Evolutionary conservation across 164 flowering plant genomes (phyloP), one percentile per base, ranked within the genome.

Genomic region (Saururus chinensis): DNA sequence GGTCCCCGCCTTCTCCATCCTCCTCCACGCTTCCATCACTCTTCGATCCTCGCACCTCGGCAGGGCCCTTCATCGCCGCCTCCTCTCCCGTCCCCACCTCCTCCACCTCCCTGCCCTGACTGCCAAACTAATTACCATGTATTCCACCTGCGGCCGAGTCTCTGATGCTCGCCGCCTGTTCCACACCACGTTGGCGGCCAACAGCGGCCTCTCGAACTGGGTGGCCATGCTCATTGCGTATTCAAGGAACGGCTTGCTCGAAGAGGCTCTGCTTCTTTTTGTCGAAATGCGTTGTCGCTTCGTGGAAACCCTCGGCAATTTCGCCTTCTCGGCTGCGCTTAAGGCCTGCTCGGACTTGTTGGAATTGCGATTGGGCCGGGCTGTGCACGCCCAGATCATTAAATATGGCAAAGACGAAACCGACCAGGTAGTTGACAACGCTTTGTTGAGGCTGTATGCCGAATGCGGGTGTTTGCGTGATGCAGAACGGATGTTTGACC

Each of bases 381-480:
- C 67, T 6, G 58, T 80, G 19, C 81, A 76, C 67, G 74, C 78
- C 56, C 81, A 76, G 74, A 63, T 76, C 4, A 16, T 77, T 23
- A 80, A 80, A 61, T 35, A 64, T 30, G 45, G 35, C 17, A 71
- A 69, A 40, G 21, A 19, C 13, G 73, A 62, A 11, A 63, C 74
- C 22, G 79, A 80, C 74, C 78, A 74, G 49, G 80, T 80, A 54
- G 81, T 81, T 20, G 74, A 74, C 45, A 78, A 78, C 71, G 80
- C 80, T 6, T 60, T 78, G 30, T 42, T 80, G 16, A 60, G 71
- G 54, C 53, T 80, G 61, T 76, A 78, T 56, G 42, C 55, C 13
- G 66, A 68, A 7, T 55, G 67, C 40, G 77, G 79, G 48, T 42
- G 69, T 55, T 73, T 68, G 9, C 68, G 67, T 1, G 80, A 78